Base-by-base conservation (phyloP, 164 flowering plant species). In the Vitis cinerea region DNA sequence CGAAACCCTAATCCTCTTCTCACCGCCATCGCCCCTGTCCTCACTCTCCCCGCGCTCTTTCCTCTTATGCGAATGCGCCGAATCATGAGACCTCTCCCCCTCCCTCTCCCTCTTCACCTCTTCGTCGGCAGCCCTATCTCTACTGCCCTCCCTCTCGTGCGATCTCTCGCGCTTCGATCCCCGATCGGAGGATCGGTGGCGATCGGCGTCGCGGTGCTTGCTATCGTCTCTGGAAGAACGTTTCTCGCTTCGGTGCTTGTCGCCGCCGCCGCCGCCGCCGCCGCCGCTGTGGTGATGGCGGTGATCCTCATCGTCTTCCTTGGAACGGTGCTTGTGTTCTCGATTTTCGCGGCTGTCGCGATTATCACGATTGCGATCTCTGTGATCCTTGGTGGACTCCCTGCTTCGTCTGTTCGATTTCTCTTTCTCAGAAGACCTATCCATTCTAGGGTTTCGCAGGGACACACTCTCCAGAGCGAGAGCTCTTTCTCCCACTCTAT, bases 41-140 rank as follows among this genome's bases (percentile, higher is more conserved):
- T 77, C 87, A 14, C 86, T 84, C 61, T 77, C 86, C 16, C 71
- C 85, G 49, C 92, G 77, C 63, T 83, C 89, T 64, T 88, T 92
- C 82, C 94, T 80, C 88, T 91, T 91, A 48, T 68, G 65, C 27
- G 83, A 71, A 37, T 47, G 66, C 30, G 53, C 23, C 3, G 64
- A 61, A 12, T 50, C 44, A 37, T 37, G 44, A 37, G 44, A 37
- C 44, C 44, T 37, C 44, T 37, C 44, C 44, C 44, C 7, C 44
- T 37, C 44, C 44, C 44, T 37, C 44, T 37, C 44, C 62, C 66
- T 65, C 72, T 79, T 80, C 63, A 61, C 68, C 9, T 68, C 70
- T 23, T 60, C 83, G 59, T 79, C 70, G 53, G 31, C 30, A 44
- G 48, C 27, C 72, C 67, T 72, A 64, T 50, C 65, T 64, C 64